Evolutionary conservation across 495 filamentous ascomycete species (phyloP), one percentile per base, ranked within the genome.

Genomic region (Filosporella fistucella): DNA sequence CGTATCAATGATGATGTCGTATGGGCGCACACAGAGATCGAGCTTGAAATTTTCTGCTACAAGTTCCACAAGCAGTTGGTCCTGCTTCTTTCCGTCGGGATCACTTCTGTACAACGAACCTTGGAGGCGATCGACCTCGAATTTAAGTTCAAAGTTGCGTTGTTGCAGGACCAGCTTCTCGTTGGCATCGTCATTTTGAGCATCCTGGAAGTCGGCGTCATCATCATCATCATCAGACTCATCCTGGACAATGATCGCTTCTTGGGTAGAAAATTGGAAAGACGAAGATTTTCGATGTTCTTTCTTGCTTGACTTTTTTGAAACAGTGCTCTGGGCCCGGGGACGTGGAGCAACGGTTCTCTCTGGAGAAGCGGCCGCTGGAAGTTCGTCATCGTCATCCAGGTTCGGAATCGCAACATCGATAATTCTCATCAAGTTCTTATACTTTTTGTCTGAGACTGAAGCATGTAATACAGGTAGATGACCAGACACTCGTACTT

Each of bases 361-460:
- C 16, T 18, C 23, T 24, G 36, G 4, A 13, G 4, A n/a, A 16
- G 11, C 13, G 9, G 25, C 29, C n/a, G 32, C 30, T 36, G 30
- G 26, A 37, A 17, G 16, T 4, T 63, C 45, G 33, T 71, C 68
- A 30, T 76, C 74, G 9, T 71, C 77, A 29, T 81, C 80, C 45
- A 96, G 82, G 35, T 86, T 88, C 5, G 93, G 93, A 51, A 97
- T 88, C 2, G 93, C 91, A 44, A 96, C 88, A 54, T 96, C 91
- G 49, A 98, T 90, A 41, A 98, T 70, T 56, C 84, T 91, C 94
- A 98, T 97, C 42, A 97, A 60, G 6, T 80, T 88, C 66, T 95
- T 97, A 64, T 98, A 98, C 63, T 97, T 98, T 32, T 81, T 83
- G 57, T 98, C 93, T 1, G 90, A 96, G 29, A 90, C 83, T 0